Conservation (phyloP, 2,329 filamentous ascomycete species). For the Diaporthe sp. region DNA sequence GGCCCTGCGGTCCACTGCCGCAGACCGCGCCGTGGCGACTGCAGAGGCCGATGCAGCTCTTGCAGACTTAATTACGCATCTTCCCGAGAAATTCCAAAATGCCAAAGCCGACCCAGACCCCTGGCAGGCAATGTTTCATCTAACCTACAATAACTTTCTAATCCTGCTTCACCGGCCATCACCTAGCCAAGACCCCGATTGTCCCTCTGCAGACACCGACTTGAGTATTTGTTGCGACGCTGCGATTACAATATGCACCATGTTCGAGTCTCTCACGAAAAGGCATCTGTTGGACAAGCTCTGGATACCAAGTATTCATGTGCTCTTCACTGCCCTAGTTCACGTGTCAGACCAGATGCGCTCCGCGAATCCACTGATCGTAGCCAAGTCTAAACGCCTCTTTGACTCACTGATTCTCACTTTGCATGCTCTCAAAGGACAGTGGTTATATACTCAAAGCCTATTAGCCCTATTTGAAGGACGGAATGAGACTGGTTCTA, state of each 20-base stretch:
- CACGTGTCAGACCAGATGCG: conserved; percentile 3
- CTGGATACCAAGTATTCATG: not conserved
- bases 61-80: not conserved
- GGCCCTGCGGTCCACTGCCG: not conserved
- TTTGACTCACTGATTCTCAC: conserved; percentile 14
- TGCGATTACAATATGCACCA: conserved; percentile 2
- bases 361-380: conserved; percentile 3
- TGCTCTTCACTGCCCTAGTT: conserved; percentile 6
- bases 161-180: conserved; percentile 19
- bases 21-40: conserved; percentile 7
- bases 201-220: conserved; percentile 3
- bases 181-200: not conserved
- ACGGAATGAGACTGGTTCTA: not conserved
- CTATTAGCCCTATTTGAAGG: conserved; percentile 1
- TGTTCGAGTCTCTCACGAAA: not conserved
- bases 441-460: conserved; percentile 22
- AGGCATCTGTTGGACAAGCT: not conserved
- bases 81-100: not conserved
- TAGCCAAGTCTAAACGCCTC: conserved; percentile 19
- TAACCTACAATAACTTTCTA: conserved; percentile 6
- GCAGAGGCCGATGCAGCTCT: conserved; percentile 5
- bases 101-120: not conserved
- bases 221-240: conserved; percentile 14
- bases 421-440: conserved; percentile 16
- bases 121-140: conserved; percentile 1